phyloP scores from a whole-genome alignment of 2,329 filamentous ascomycete genomes.

The Aspergillus phoenicis region DNA sequence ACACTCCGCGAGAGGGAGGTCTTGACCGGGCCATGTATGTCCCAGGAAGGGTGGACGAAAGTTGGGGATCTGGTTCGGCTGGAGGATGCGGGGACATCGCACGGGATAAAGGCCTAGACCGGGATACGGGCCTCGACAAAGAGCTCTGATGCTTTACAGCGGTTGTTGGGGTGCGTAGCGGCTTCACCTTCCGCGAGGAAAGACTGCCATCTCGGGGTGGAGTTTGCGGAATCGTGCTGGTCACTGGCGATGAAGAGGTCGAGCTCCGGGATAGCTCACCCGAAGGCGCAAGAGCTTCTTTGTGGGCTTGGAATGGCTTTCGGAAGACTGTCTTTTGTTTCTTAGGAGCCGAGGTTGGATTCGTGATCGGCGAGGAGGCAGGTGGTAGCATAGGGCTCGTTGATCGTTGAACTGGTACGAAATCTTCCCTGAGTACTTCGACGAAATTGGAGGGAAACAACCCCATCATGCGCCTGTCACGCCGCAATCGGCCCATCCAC shows the following conservation, averaged over 20 bases:
- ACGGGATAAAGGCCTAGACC: constrained; percentile 34
- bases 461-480: constrained; percentile 87
- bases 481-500: constrained; percentile 92
- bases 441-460: constrained; percentile 98
- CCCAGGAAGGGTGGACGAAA: constrained; percentile 3
- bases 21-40: constrained; percentile 11
- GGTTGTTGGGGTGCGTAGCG: constrained; percentile 41
- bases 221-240: constrained; percentile 39
- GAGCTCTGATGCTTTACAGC: constrained; percentile 43
- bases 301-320: constrained; percentile 68
- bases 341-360: constrained; percentile 56
- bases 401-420: constrained; percentile 65
- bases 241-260: constrained; percentile 38
- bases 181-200: constrained; percentile 29
- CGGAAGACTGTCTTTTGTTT: constrained; percentile 62
- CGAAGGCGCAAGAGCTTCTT: constrained; percentile 47
- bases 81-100: constrained; percentile 30
- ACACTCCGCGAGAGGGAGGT: constrained; percentile 21
- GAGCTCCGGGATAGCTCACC: constrained; percentile 35
- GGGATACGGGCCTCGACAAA: constrained; percentile 37
- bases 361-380: constrained; percentile 49
- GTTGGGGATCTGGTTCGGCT: constrained; percentile 18
- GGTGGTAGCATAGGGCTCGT: constrained; percentile 57
- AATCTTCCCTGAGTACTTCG: constrained; percentile 80
- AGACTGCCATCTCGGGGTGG: constrained; percentile 40